Percentiles rank a stretch among this genome's conserved stretches.
Conservation (phyloP, 1,284 basidiomycete genomes). For the Ustanciosporium gigantosporum region DNA sequence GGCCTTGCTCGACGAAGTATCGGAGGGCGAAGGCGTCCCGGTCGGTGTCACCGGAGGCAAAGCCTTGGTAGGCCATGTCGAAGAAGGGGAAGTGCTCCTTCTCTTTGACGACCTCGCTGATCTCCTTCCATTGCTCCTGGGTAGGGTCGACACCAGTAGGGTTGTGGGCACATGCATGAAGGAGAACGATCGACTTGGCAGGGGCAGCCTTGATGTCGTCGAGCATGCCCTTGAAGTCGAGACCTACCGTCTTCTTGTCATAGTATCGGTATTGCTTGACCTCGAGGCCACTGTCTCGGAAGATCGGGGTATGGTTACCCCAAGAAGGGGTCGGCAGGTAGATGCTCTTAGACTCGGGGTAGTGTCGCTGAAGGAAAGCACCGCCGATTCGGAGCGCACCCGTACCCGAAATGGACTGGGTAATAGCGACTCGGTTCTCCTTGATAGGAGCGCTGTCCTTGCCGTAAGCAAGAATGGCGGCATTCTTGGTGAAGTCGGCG, state of each 20-base stretch:
- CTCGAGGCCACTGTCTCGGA: constrained; percentile 85
- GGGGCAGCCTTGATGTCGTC: constrained; percentile 62
- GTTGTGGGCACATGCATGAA: constrained; percentile 67
- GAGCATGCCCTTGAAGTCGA: constrained; percentile 61
- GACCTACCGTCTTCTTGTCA: constrained; percentile 61
- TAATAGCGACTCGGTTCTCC: constrained; percentile 74
- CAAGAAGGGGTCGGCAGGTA: constrained; percentile 94
- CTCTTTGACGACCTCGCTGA: constrained; percentile 64
- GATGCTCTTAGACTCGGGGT: constrained; percentile 83
- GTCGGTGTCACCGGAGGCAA: constrained; percentile 57
- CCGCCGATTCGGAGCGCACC: constrained; percentile 96
- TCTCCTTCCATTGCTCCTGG: constrained; percentile 58
- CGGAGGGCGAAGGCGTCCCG: constrained; percentile 59
- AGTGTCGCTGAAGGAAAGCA: constrained; percentile 83
- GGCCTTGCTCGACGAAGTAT: constrained; percentile 62
- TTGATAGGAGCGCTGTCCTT: constrained; percentile 71
- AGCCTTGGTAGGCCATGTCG: constrained; percentile 80
- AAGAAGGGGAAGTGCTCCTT: constrained; percentile 89
- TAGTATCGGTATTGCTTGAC: constrained; percentile 79
- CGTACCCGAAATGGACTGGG: constrained; percentile 96
- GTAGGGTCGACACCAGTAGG: constrained; percentile 63
- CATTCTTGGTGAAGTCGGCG: constrained; percentile 82
- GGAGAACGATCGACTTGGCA: constrained; percentile 64
- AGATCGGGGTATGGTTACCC: constrained; percentile 86
- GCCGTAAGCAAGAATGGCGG: constrained; percentile 90